These are phyloP conservation scores for Chiua sp. DNA, from an alignment of 1,284 basidiomycete genomes.

Conservation along the genomic window DNA sequence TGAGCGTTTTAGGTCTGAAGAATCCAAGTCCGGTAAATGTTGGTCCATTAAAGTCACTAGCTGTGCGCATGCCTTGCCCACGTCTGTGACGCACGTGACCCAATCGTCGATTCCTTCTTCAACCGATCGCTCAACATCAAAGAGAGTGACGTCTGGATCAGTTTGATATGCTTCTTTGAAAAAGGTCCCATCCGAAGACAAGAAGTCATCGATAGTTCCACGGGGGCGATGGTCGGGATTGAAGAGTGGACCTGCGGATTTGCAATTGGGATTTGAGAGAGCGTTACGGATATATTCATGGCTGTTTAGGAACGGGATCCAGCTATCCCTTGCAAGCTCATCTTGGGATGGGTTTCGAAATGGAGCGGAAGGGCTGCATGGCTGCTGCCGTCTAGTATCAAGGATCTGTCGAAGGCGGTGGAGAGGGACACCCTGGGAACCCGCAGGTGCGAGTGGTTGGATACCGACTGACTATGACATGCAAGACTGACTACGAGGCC, in stretches of 20 bases:
- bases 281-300: not conserved
- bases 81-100: constrained; percentile 21
- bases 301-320: constrained; percentile 10
- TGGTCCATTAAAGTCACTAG: constrained; percentile 21
- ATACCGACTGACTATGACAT: too few relatives aligned
- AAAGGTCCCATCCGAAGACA: constrained; percentile 14
- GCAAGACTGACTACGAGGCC: too few relatives aligned
- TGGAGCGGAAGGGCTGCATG: constrained; percentile 6
- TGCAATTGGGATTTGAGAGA: constrained; percentile 2
- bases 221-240: constrained; percentile 1
- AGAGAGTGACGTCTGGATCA: constrained; percentile 27
- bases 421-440: too few relatives aligned
- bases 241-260: constrained; percentile 7
- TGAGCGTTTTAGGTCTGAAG: too few relatives aligned
- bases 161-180: constrained; percentile 6
- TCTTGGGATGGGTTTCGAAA: constrained; percentile 29
- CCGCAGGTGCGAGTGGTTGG: too few relatives aligned
- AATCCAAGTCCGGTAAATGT: constrained; percentile 27
- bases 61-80: not conserved
- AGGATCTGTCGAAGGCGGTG: constrained; percentile 9
- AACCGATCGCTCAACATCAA: constrained; percentile 40
- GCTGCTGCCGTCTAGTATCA: not conserved
- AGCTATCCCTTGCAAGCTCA: constrained; percentile 28
- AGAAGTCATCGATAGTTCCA: constrained; percentile 19
- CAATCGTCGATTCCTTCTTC: constrained; percentile 34